These are phyloP conservation scores for Nicotiana benthamiana DNA, from an alignment of 257 asterid species.

Conservation along the genomic window DNA sequence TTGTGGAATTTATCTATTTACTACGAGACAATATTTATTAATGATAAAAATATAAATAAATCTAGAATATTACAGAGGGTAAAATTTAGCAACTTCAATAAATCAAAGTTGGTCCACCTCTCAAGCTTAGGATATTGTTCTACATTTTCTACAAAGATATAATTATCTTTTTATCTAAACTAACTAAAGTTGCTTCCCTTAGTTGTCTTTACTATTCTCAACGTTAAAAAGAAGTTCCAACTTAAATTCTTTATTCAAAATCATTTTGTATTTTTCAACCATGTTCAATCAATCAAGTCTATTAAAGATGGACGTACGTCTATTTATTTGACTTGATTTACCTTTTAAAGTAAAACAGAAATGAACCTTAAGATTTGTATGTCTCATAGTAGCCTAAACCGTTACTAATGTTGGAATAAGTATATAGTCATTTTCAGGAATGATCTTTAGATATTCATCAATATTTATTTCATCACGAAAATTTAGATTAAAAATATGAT, in stretches of 20 bases:
- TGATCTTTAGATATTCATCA: no score
- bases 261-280: background rate
- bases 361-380: background rate
- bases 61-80: no score
- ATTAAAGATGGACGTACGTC: no score
- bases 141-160: background rate
- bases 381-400: background rate
- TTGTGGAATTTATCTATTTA: no score
- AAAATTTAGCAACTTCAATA: no score
- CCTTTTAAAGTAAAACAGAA: background rate
- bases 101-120: no score
- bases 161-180: background rate
- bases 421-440: no score
- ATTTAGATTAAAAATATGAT: no score
- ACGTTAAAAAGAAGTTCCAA: background rate
- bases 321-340: background rate
- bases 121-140: no score
- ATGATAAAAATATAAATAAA: no score
- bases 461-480: accelerated
- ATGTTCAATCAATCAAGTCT: background rate
- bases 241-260: background rate
- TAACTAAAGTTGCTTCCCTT: background rate
- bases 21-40: no score
- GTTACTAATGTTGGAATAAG: background rate
- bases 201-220: background rate